phyloP scores from a whole-genome alignment of 305 asterid species.

The Rubia balearica region DNA sequence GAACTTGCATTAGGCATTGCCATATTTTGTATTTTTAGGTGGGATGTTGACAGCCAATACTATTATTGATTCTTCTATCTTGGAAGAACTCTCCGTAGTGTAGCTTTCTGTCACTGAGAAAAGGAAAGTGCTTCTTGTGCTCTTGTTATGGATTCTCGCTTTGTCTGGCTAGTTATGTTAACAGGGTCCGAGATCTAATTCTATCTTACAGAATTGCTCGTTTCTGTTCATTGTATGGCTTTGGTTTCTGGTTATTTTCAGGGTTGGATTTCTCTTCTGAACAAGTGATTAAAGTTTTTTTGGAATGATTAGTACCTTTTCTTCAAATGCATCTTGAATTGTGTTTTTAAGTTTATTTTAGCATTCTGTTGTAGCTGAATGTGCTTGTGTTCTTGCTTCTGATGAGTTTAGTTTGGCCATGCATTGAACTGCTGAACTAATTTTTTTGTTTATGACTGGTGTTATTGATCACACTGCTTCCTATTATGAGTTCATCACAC shows the following conservation, averaged over 20 bases:
- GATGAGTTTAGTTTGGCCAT: not conserved
- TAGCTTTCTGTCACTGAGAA: not conserved
- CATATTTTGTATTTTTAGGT: not conserved
- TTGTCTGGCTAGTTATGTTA: not conserved
- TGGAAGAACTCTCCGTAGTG: not conserved
- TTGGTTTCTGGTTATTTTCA: not conserved
- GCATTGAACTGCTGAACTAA: not conserved
- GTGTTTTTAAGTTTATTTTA: not conserved
- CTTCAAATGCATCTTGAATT: not conserved
- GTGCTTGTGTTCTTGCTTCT: not conserved
- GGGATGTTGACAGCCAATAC: not conserved
- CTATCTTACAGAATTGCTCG: not conserved
- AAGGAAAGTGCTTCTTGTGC: not conserved
- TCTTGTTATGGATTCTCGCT: not conserved
- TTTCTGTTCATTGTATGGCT: not conserved
- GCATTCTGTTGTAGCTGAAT: not conserved
- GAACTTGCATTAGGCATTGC: not conserved
- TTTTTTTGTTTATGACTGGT: not conserved
- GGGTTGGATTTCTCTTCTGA: not conserved
- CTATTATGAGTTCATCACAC: no score
- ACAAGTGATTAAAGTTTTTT: not conserved
- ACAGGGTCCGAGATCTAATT: not conserved
- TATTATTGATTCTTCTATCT: not conserved
- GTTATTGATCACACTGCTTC: not conserved
- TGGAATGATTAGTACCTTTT: no score